A percentile compares a stretch with the other conserved stretches of the same genome.
Conservation (phyloP, 2,329 filamentous ascomycete species). For the Trichoderma cornu-damae region DNA sequence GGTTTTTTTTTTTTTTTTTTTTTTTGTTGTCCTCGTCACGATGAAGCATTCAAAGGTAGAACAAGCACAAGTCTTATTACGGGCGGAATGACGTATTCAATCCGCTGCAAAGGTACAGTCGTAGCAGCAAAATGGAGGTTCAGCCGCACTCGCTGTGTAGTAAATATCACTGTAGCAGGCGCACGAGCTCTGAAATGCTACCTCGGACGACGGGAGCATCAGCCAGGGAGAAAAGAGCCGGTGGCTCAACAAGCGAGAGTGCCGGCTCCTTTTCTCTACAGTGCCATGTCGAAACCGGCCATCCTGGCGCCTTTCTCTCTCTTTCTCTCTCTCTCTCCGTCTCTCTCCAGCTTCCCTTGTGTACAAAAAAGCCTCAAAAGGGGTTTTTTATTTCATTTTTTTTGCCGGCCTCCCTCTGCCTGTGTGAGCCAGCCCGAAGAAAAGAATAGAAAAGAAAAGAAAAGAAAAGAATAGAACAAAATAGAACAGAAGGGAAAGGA, state of each 20-base stretch:
- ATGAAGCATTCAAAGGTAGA: background rate
- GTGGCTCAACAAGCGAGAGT: no score
- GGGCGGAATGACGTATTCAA: constrained; percentile 8
- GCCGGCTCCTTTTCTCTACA: background rate
- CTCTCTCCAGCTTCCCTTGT: no score
- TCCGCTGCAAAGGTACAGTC: background rate
- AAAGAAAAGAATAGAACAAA: no score
- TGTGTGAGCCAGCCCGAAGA: no score
- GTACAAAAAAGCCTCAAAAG: no score
- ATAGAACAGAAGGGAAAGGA: no score
- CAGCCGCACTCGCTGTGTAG: background rate
- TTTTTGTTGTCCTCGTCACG: background rate
- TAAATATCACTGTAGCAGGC: background rate
- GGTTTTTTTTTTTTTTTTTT: background rate
- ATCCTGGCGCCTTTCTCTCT: no score
- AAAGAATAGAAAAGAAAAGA: no score
- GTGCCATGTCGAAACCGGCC: background rate
- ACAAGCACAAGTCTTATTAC: background rate
- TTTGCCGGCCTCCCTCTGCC: no score
- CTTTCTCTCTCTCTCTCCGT: no score
- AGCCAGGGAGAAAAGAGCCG: no score
- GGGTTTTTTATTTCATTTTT: no score
- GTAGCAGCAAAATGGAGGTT: background rate
- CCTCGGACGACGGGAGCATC: background rate
- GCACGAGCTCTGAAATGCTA: background rate